These are phyloP conservation scores for Phyllosticta paracitricarpa DNA, from an alignment of 2,329 filamentous ascomycete genomes.

Conservation along the genomic window DNA sequence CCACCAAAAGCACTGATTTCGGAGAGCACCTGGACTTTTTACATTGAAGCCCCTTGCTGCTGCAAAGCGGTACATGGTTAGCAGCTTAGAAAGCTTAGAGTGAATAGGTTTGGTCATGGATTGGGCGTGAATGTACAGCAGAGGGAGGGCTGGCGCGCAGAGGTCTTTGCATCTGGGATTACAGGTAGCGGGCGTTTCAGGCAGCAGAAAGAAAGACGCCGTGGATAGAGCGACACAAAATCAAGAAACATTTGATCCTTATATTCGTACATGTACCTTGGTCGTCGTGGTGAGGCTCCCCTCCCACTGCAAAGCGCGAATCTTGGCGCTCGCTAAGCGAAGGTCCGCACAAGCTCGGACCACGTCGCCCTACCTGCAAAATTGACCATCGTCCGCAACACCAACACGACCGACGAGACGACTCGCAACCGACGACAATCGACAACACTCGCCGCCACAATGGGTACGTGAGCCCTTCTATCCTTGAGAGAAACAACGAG, in stretches of 20 bases:
- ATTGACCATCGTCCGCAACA: constrained; percentile 1
- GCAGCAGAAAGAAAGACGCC: background rate
- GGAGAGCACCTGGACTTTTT: background rate
- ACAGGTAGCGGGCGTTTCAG: background rate
- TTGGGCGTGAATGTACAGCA: background rate
- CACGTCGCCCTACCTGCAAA: background rate
- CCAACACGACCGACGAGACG: constrained; percentile 10
- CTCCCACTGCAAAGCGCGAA: background rate
- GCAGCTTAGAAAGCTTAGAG: background rate
- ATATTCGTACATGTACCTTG: background rate
- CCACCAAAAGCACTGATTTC: background rate
- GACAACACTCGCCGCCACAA: constrained; percentile 10
- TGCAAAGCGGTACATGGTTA: background rate
- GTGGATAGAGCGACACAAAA: background rate
- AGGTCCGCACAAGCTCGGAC: background rate
- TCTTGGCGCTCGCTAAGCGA: background rate
- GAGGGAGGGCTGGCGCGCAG: background rate
- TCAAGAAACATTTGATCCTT: background rate
- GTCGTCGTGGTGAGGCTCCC: background rate
- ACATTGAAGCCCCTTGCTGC: background rate
- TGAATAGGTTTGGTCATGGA: background rate
- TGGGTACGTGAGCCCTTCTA: constrained; percentile 8
- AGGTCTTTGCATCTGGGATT: background rate
- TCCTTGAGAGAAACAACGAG: background rate
- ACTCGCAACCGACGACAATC: constrained; percentile 7